phyloP scores from a whole-genome alignment of 2,329 filamentous ascomycete species.

The Coccinonectria pachysandricola region DNA sequence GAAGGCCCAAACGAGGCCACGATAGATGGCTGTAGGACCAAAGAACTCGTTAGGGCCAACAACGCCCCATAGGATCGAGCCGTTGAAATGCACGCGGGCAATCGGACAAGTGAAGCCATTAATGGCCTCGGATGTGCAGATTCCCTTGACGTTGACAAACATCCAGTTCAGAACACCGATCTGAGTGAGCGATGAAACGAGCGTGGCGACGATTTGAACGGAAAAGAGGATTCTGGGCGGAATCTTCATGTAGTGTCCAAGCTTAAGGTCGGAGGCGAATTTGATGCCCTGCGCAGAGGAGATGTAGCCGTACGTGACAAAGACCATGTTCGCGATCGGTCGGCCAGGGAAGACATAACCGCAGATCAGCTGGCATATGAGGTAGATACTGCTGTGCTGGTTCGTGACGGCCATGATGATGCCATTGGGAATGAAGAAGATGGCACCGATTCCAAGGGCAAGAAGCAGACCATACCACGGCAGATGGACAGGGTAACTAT shows the following conservation, averaged over 20 bases:
- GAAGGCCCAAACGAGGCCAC: slow-evolving; percentile 72
- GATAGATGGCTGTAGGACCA: slow-evolving; percentile 63
- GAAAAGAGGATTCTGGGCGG: slow-evolving; percentile 67
- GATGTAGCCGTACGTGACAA: slow-evolving; percentile 85
- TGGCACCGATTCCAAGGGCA: slow-evolving; percentile 63
- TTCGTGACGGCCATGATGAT: slow-evolving; percentile 93
- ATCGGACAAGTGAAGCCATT: slow-evolving; percentile 85
- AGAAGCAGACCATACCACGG: slow-evolving; percentile 81
- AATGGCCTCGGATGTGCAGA: slow-evolving; percentile 71
- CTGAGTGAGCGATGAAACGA: slow-evolving; percentile 70
- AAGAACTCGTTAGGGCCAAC: slow-evolving; percentile 79
- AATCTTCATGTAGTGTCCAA: slow-evolving; percentile 84
- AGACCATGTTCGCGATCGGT: slow-evolving; percentile 87
- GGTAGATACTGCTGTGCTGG: slow-evolving; percentile 76
- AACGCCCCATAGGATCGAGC: slow-evolving; percentile 81
- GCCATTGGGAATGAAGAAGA: slow-evolving; percentile 83
- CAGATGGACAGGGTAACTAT: slow-evolving; percentile 65
- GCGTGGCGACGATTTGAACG: slow-evolving; percentile 67
- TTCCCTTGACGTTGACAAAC: slow-evolving; percentile 63
- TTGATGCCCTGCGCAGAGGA: slow-evolving; percentile 83
- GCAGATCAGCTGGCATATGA: slow-evolving; percentile 78
- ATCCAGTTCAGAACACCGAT: slow-evolving; percentile 86
- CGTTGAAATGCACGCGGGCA: slow-evolving; percentile 82
- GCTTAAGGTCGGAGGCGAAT: slow-evolving; percentile 77
- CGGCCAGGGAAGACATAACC: slow-evolving; percentile 74